These are phyloP conservation scores for Kazachstania sp. DNA, from an alignment of 1,139 yeast species.

Conservation along the genomic window DNA sequence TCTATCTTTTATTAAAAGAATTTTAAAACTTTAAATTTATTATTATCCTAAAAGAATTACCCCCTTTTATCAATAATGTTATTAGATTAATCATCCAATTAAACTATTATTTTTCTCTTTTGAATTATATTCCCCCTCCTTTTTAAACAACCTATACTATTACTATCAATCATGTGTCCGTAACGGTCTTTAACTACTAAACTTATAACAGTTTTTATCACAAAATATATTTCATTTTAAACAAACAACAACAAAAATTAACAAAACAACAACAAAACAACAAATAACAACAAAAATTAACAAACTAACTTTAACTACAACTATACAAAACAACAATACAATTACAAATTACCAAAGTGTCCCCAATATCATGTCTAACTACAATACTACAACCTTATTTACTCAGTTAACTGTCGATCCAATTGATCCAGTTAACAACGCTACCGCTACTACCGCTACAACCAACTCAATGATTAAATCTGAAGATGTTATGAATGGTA, in stretches of 20 bases:
- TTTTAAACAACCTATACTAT: background rate
- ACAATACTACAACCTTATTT: conserved; percentile 13
- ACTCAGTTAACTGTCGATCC: conserved; percentile 6
- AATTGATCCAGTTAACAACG: conserved; percentile 4
- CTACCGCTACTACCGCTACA: no score
- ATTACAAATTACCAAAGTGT: background rate
- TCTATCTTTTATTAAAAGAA: no score
- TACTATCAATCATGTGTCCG: conserved; percentile 10
- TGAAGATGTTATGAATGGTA: conserved; percentile 33
- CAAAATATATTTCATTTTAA: conserved; percentile 1
- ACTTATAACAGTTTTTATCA: conserved; percentile 1
- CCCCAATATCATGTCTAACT: conserved; percentile 11
- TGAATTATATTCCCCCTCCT: background rate
- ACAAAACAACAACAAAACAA: conserved; percentile 2
- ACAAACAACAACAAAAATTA: background rate
- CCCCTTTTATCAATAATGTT: background rate
- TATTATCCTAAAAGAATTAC: background rate
- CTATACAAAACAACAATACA: conserved; percentile 2
- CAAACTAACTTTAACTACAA: background rate
- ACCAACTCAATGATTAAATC: conserved; percentile 1
- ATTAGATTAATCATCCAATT: background rate
- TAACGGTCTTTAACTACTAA: conserved; percentile 7
- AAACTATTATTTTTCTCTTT: background rate
- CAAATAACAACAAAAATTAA: no score
- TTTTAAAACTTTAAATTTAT: no score